Percentiles rank a stretch among this genome's conserved stretches.
These are phyloP conservation scores for Podila epicladia DNA, from an alignment of 192 early-diverging fungal genomes.

Conservation along the genomic window DNA sequence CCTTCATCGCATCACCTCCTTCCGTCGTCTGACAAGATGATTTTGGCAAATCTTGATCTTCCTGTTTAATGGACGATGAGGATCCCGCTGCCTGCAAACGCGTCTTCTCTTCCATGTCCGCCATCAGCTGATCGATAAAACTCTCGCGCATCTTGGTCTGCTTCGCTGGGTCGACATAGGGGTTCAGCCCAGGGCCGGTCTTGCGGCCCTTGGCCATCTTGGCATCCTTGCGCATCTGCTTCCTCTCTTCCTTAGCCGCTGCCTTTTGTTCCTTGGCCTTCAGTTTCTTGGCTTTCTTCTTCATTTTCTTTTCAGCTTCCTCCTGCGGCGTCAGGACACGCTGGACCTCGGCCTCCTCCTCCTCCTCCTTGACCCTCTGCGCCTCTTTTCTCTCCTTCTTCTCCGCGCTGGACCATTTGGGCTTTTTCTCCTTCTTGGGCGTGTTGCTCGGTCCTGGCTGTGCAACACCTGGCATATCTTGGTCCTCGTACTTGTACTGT, in stretches of 20 bases:
- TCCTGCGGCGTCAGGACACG: not conserved
- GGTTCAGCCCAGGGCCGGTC: not conserved
- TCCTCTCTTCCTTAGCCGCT: not conserved
- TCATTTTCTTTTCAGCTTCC: not conserved
- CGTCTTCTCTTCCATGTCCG: too few relatives aligned
- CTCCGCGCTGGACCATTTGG: not conserved
- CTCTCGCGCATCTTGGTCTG: not conserved
- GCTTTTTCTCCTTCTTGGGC: not conserved
- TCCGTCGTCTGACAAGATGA: not conserved
- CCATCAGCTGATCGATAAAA: not conserved
- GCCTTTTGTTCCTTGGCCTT: not conserved
- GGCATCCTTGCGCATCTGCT: not conserved
- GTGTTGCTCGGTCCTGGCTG: not conserved
- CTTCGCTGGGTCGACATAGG: not conserved
- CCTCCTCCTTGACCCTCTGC: not conserved
- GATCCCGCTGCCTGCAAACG: too few relatives aligned
- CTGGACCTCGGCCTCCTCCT: not conserved
- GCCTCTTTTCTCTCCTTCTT: not conserved
- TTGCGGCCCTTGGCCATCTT: slow-evolving; percentile 5
- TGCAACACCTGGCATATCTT: too few relatives aligned
- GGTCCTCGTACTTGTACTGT: slow-evolving; percentile 12
- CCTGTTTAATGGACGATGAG: not conserved
- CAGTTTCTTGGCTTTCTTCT: not conserved
- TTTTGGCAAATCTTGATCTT: not conserved
- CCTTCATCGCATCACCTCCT: slow-evolving; percentile 15